These are phyloP conservation scores for Gossypium thurberi DNA, from an alignment of 345 rosid species.

Conservation along the genomic window DNA sequence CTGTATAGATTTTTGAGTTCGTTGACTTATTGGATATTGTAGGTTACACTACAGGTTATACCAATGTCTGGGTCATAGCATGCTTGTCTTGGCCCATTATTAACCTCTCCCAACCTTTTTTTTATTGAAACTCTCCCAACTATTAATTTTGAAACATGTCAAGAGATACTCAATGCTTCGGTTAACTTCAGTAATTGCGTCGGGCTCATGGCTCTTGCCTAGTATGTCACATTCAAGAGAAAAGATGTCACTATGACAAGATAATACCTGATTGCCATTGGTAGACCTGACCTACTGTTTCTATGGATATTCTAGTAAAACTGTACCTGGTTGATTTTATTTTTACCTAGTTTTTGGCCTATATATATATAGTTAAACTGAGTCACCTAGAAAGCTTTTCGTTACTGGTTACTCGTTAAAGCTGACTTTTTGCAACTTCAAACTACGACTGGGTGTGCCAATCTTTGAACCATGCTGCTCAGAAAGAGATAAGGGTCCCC, in stretches of 20 bases:
- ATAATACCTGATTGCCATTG: neutral
- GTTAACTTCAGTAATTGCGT: neutral
- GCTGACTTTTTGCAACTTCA: neutral
- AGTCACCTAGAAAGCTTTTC: neutral
- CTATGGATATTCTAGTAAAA: neutral
- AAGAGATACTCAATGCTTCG: neutral
- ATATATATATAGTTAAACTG: neutral
- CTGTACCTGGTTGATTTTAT: neutral
- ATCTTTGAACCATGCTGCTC: neutral
- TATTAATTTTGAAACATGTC: neutral
- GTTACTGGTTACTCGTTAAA: constrained; percentile 4
- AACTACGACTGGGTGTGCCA: neutral
- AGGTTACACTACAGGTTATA: neutral
- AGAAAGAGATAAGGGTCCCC: neutral
- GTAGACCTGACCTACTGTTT: neutral
- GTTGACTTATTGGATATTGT: neutral
- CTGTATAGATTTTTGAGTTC: neutral
- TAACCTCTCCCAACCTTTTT: neutral
- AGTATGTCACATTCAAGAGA: neutral
- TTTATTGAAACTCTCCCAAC: neutral
- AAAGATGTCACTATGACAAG: neutral
- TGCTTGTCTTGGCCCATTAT: neutral
- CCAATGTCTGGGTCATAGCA: neutral
- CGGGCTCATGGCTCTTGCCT: neutral
- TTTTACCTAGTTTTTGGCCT: neutral